Evolutionary conservation across 306 rosid species (phyloP), one percentile per base, ranked within the genome.

Genomic region (Astragalus membranaceus): DNA sequence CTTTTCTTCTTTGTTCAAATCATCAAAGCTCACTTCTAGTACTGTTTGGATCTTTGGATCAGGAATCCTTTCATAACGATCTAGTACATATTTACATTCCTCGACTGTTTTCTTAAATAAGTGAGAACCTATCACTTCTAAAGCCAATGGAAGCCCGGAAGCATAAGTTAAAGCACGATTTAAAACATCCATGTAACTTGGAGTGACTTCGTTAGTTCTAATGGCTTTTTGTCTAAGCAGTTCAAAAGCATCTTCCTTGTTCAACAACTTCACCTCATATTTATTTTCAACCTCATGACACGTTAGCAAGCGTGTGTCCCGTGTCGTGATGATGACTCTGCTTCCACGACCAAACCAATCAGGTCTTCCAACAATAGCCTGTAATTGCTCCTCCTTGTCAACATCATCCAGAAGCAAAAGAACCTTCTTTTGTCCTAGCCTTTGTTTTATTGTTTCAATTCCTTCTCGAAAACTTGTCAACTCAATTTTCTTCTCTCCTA

Each of bases 351-450:
- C 73, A 54, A 81, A 81, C 85, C 85, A 72, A 36, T 60, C 57
- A 5, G 5, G 0, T 4, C 6, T 10, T 52, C 81, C 85, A 8
- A 8, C 69, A 12, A 72, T 8, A 3, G 43, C 56, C 2, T 61
- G 2, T 53, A 77, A 66, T 4, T 81, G 81, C 3, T 72, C n/a
- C 0, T 8, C 1, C 0, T 54, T 16, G 39, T 76, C 58, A 52
- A 81, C 79, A 61, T 77, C 73, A 4, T 77, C 85, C 10, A 81
- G 51, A 53, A 81, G 12, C 17, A 81, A 16, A 47, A 81, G 76
- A 59, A 77, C 13, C 49, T 67, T 81, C 63, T 33, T 53, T 0
- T 0, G 3, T 0, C 16, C 12, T 15, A 74, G 78, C 58, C 64
- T 76, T 0, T 23, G 8, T 1, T 52, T 42, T 8, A 77, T 46